Percentiles rank a stretch among this genome's conserved stretches.
phyloP scores from a whole-genome alignment of 1,284 basidiomycete genomes.

The Cystobasidium sp. region DNA sequence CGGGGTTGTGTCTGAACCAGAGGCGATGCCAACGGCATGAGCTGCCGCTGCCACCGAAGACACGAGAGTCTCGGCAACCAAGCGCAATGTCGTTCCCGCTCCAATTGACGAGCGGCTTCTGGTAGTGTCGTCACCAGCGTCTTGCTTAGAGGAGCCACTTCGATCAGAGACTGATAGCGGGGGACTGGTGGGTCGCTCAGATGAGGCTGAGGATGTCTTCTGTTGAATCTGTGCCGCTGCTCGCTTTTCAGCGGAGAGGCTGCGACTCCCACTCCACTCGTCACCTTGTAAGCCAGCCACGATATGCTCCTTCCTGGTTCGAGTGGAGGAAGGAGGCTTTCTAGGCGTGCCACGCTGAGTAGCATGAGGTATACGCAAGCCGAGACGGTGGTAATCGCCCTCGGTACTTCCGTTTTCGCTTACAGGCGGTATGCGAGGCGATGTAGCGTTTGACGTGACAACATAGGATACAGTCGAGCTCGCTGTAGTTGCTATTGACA shows the following conservation, averaged over 20 bases:
- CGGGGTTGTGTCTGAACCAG: no score
- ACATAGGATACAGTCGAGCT: slow-evolving; percentile 2
- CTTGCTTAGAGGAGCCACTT: background rate
- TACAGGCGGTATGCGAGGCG: background rate
- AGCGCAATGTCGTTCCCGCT: background rate
- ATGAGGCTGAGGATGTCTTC: background rate
- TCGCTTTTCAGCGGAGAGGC: slow-evolving; percentile 12
- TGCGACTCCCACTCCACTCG: slow-evolving; percentile 16
- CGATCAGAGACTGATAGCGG: background rate
- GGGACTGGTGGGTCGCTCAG: background rate
- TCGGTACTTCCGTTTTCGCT: slow-evolving; percentile 5
- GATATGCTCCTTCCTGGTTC: background rate
- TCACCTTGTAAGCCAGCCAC: slow-evolving; percentile 15
- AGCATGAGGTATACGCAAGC: background rate
- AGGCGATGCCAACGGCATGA: background rate
- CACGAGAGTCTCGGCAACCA: slow-evolving; percentile 2
- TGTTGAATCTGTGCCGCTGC: slow-evolving; percentile 10
- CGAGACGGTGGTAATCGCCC: no score
- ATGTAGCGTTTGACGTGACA: background rate
- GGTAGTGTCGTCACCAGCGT: no score
- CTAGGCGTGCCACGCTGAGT: background rate
- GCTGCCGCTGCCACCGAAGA: background rate
- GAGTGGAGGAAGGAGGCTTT: slow-evolving; percentile 5
- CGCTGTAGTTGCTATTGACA: background rate
- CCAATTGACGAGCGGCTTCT: background rate